Evolutionary conservation across 2,329 filamentous ascomycete genomes (phyloP).

Genomic region (Penicillium capsulatum): DNA sequence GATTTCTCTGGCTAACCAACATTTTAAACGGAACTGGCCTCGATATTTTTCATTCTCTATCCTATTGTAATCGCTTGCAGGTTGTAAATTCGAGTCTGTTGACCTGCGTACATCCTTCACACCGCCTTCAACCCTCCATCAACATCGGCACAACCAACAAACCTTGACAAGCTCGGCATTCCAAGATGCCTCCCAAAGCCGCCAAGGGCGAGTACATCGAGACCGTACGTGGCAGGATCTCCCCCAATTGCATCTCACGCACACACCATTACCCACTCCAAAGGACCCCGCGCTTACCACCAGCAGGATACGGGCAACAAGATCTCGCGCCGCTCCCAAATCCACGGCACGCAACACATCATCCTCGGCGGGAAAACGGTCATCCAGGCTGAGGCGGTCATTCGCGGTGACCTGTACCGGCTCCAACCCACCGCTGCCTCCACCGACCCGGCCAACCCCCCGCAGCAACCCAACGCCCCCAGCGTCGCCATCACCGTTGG

Average conservation of each 20-base stretch:
- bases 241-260: background rate
- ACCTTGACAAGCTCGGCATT: background rate
- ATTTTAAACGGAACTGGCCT: too few relatives aligned
- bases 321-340: conserved; percentile 84
- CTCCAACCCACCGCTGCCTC: conserved; percentile 34
- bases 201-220: conserved; percentile 93
- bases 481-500: conserved; percentile 72
- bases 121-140: conserved; percentile 7
- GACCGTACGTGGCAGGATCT: conserved; percentile 59
- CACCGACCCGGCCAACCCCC: conserved; percentile 32
- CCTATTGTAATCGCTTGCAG: too few relatives aligned
- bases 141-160: background rate
- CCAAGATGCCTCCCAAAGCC: conserved; percentile 67
- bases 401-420: conserved; percentile 79
- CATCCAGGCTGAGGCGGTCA: conserved; percentile 90
- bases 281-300: conserved; percentile 3
- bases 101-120: conserved; percentile 1
- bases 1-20: too few relatives aligned
- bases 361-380: conserved; percentile 95
- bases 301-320: conserved; percentile 93
- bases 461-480: conserved; percentile 28
- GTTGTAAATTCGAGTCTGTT: too few relatives aligned
- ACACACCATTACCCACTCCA: background rate
- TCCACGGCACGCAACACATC: conserved; percentile 95
- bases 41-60: too few relatives aligned